Evolutionary conservation across 192 early-diverging fungal species (phyloP).

Genomic region (Rhizophagus prolifer): DNA sequence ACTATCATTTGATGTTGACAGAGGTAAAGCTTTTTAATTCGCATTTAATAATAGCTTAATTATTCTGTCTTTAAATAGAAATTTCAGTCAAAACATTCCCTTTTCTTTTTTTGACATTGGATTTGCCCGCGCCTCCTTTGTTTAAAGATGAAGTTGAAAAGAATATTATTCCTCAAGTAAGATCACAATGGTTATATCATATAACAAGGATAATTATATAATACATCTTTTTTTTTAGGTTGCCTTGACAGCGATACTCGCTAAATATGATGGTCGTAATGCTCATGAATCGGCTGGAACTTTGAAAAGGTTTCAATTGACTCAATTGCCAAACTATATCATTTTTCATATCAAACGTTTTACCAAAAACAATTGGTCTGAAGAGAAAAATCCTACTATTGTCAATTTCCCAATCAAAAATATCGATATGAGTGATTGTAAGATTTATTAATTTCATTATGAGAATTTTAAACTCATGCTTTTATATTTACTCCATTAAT

Average conservation of each 20-base stretch:
- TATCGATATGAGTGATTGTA: conserved; percentile 82
- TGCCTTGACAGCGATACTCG: conserved; percentile 73
- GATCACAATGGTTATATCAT: too few species aligned
- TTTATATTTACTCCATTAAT: background rate
- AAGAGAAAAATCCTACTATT: conserved; percentile 96
- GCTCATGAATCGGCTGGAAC: conserved; percentile 55
- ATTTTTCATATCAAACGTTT: conserved; percentile 93
- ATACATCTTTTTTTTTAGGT: conserved; percentile 42
- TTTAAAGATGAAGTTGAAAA: conserved; percentile 83
- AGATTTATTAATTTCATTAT: conserved; percentile 21
- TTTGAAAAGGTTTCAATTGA: conserved; percentile 72
- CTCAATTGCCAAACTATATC: conserved; percentile 76
- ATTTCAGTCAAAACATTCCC: conserved; percentile 58
- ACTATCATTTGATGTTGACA: conserved; percentile 47
- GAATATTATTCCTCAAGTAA: conserved; percentile 89
- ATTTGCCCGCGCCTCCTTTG: conserved; percentile 87
- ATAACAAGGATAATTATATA: background rate
- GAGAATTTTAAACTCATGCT: background rate
- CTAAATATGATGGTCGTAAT: conserved; percentile 81
- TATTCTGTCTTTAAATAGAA: conserved; percentile 37
- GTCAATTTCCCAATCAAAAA: conserved; percentile 92
- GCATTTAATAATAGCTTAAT: background rate
- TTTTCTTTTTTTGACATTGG: conserved; percentile 85
- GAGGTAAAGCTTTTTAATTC: conserved; percentile 18
- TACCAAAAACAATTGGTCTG: conserved; percentile 75